These are phyloP conservation scores for Psophocarpus tetragonolobus DNA, from an alignment of 306 rosid species.

Conservation along the genomic window DNA sequence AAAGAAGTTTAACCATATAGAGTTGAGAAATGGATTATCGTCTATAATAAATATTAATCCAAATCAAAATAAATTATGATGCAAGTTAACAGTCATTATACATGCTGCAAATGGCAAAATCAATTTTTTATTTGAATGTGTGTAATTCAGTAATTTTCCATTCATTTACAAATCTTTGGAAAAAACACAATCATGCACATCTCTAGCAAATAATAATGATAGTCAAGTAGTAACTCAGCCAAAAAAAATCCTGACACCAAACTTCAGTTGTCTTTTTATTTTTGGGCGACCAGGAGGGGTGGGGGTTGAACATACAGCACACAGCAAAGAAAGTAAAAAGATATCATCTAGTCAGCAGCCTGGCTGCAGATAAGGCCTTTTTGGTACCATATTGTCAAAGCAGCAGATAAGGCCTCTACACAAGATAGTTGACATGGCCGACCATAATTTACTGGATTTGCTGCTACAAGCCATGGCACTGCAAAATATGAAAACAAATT, in stretches of 20 bases:
- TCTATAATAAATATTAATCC: background rate
- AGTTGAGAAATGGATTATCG: background rate
- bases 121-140: background rate
- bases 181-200: constrained; percentile 19
- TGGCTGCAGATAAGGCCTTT: constrained; percentile 4
- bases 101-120: constrained; percentile 17
- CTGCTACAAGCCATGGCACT: constrained; percentile 99
- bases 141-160: too few relatives aligned
- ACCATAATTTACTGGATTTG: constrained; percentile 95
- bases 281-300: background rate
- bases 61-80: constrained; percentile 5
- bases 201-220: background rate
- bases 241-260: constrained; percentile 6
- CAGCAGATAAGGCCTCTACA: constrained; percentile 98
- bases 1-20: constrained; percentile 23
- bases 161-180: constrained; percentile 21
- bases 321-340: background rate
- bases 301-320: background rate
- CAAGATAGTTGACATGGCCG: constrained; percentile 95
- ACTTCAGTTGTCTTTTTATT: background rate
- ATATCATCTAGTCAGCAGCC: background rate
- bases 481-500: constrained; percentile 33
- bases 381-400: constrained; percentile 80
- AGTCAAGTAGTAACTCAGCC: background rate
- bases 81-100: constrained; percentile 6